These are phyloP conservation scores for Leucoagaricus sp. DNA, from an alignment of 1,284 basidiomycete genomes.

Conservation along the genomic window DNA sequence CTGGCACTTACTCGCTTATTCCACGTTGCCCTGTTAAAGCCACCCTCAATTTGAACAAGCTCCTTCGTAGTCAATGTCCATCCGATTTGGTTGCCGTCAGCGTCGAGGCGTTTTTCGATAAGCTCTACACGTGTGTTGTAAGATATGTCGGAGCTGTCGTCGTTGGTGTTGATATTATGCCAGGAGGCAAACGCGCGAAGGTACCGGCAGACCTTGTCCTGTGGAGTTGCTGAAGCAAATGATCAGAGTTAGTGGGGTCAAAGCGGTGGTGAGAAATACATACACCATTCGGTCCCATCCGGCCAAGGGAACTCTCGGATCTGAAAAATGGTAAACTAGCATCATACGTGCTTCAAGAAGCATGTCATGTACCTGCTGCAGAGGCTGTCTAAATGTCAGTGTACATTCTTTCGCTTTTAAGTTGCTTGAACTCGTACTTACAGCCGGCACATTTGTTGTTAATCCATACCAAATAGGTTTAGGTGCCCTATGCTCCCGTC, in stretches of 20 bases:
- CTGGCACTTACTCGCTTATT: constrained; percentile 29
- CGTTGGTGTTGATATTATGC: constrained; percentile 43
- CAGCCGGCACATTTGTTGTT: constrained; percentile 44
- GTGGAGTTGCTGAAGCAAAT: constrained; percentile 26
- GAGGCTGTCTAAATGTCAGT: constrained; percentile 19
- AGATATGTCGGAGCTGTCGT: constrained; percentile 37
- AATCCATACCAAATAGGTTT: constrained; percentile 46
- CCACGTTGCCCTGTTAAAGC: constrained; percentile 36
- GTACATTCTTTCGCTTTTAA: neutral
- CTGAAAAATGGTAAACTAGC: constrained; percentile 8
- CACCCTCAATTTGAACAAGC: constrained; percentile 24
- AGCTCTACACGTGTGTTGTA: constrained; percentile 53
- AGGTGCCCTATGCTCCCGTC: constrained; percentile 34
- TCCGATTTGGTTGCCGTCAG: constrained; percentile 30
- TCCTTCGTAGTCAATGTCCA: constrained; percentile 41
- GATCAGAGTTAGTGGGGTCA: no score
- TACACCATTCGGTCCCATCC: constrained; percentile 34
- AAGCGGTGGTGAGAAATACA: constrained; percentile 5
- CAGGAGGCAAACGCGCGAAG: constrained; percentile 39
- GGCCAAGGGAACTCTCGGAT: constrained; percentile 40
- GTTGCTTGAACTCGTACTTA: constrained; percentile 20
- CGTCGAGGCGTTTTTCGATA: constrained; percentile 36
- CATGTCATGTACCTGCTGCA: constrained; percentile 17
- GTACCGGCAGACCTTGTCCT: constrained; percentile 29
- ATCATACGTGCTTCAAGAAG: neutral